Evolutionary conservation across 257 asterid genomes (phyloP).

Genomic region (Primulina tabacum): DNA sequence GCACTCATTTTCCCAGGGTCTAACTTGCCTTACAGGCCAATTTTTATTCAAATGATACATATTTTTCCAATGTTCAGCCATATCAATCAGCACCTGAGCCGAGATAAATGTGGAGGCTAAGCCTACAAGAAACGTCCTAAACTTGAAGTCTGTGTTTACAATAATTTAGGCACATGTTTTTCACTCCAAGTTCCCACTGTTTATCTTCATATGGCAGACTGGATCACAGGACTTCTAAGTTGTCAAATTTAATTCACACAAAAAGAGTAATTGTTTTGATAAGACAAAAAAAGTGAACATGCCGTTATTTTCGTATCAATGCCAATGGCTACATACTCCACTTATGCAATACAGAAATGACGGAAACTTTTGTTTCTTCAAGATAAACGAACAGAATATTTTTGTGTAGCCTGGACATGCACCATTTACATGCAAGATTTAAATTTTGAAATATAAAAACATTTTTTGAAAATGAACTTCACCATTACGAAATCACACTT

Average conservation of each 20-base stretch:
- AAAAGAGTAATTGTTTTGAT: not conserved
- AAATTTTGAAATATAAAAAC: slow-evolving; percentile 5
- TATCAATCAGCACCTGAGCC: not conserved
- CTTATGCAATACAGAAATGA: not conserved
- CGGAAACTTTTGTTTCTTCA: not conserved
- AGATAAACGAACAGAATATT: slow-evolving; percentile 1
- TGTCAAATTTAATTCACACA: slow-evolving; percentile 1
- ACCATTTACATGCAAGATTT: not conserved
- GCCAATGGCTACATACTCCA: not conserved
- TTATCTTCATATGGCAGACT: not conserved
- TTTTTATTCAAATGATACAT: not conserved
- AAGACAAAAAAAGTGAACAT: too few species aligned
- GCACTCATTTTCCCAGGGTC: not conserved
- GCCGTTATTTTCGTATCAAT: not conserved
- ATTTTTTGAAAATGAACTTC: slow-evolving; percentile 15
- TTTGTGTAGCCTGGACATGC: not conserved
- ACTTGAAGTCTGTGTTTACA: slow-evolving; percentile 1
- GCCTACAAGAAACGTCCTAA: slow-evolving; percentile 14
- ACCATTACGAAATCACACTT: slow-evolving; percentile 8
- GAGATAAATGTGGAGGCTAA: slow-evolving; percentile 12
- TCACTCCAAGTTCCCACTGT: slow-evolving; percentile 5
- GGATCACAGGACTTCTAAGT: slow-evolving; percentile 8
- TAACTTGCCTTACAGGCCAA: not conserved
- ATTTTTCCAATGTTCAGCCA: not conserved
- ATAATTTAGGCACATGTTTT: slow-evolving; percentile 11